Evolutionary conservation across 2,329 filamentous ascomycete species (phyloP).

Genomic region (Chaetothyriales sp.): DNA sequence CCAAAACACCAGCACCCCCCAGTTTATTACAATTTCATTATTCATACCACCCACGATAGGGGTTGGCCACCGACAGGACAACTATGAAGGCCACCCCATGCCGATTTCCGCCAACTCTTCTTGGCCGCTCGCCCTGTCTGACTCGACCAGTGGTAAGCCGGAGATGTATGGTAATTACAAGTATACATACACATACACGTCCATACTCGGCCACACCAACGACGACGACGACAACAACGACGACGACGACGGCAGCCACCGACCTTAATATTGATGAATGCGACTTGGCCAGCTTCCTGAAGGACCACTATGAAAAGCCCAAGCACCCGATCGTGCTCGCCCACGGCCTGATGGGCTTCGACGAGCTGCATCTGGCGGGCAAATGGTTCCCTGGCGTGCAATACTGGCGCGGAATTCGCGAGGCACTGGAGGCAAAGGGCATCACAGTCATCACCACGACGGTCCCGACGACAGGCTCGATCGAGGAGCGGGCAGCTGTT

Average conservation of each 20-base stretch:
- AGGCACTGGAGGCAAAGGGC: slow-evolving; percentile 40
- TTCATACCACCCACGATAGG: no score
- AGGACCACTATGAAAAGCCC: slow-evolving; percentile 42
- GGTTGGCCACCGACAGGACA: no score
- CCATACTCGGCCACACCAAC: not conserved
- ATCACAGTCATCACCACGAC: slow-evolving; percentile 47
- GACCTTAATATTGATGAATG: not conserved
- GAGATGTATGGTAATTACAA: no score
- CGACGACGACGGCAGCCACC: not conserved
- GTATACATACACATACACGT: no score
- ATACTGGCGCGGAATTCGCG: slow-evolving; percentile 50
- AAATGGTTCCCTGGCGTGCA: slow-evolving; percentile 41
- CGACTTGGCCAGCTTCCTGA: slow-evolving; percentile 42
- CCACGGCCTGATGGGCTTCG: slow-evolving; percentile 52
- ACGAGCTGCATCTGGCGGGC: slow-evolving; percentile 43
- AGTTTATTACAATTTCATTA: no score
- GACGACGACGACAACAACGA: not conserved
- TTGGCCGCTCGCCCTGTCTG: no score
- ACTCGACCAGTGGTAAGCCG: no score
- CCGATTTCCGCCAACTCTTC: no score
- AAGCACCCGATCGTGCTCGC: slow-evolving; percentile 47
- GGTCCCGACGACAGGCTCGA: slow-evolving; percentile 44
- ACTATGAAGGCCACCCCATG: no score
- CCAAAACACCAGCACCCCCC: no score
- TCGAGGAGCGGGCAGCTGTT: slow-evolving; percentile 41